Conservation (phyloP, 768 basidiomycete genomes). For the Russula abietina region DNA sequence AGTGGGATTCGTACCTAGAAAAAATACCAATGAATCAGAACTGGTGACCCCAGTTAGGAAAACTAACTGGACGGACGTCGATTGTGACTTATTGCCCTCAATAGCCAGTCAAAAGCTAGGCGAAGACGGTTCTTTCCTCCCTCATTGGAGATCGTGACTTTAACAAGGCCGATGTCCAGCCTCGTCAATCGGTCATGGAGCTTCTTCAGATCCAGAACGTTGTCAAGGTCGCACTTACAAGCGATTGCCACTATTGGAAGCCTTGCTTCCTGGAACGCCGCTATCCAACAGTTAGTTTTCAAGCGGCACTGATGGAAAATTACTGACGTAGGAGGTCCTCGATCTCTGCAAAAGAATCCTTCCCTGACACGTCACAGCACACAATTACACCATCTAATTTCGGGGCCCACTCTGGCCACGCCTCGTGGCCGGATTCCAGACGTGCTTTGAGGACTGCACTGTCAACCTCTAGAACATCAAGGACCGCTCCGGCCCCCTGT, state of each 20-base stretch:
- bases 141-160: slow-evolving; percentile 54
- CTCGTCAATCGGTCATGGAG: slow-evolving; percentile 46
- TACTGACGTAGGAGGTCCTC: slow-evolving; percentile 66
- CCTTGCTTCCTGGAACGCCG: slow-evolving; percentile 49
- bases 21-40: not conserved
- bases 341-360: slow-evolving; percentile 58
- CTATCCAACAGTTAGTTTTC: slow-evolving; percentile 35
- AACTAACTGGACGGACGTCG: slow-evolving; percentile 12
- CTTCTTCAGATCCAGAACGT: slow-evolving; percentile 49
- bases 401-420: slow-evolving; percentile 53
- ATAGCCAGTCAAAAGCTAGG: slow-evolving; percentile 65
- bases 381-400: slow-evolving; percentile 72
- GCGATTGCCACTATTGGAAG: slow-evolving; percentile 72
- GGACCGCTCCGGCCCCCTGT: slow-evolving; percentile 17
- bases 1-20: slow-evolving; percentile 6
- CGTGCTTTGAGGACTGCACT: slow-evolving; percentile 31
- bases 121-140: slow-evolving; percentile 67
- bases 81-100: slow-evolving; percentile 48
- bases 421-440: slow-evolving; percentile 27
- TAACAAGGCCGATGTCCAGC: slow-evolving; percentile 74
- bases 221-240: slow-evolving; percentile 75
- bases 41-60: not conserved
- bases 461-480: slow-evolving; percentile 33
- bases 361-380: slow-evolving; percentile 73
- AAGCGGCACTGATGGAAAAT: slow-evolving; percentile 2